Conservation (phyloP, 352 stramenopile species). For the Phytophthora pluvialis region DNA sequence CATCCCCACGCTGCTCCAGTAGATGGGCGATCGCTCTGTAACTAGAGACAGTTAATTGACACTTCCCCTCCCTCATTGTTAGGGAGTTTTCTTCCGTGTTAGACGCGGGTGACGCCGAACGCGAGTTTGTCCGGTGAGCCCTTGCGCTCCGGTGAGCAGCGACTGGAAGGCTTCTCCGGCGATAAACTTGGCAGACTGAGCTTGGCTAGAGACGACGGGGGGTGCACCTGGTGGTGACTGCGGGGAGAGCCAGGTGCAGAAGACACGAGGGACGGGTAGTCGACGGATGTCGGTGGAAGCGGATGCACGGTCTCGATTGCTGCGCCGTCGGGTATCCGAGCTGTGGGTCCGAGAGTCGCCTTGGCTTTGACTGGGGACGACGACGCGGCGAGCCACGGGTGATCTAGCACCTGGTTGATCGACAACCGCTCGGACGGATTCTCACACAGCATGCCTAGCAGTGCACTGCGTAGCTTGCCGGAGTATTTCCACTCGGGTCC, state of each 20-base stretch:
- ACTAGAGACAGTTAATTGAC: constrained; percentile 3
- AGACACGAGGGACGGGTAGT: background rate
- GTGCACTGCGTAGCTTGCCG: constrained; percentile 40
- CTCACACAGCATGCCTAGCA: constrained; percentile 54
- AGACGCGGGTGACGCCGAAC: constrained; percentile 25
- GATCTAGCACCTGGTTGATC: constrained; percentile 53
- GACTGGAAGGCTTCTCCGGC: constrained; percentile 50
- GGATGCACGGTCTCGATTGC: constrained; percentile 6
- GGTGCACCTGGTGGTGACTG: constrained; percentile 12
- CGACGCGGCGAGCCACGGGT: constrained; percentile 50
- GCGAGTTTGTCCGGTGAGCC: constrained; percentile 15
- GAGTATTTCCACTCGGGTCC: constrained; percentile 59
- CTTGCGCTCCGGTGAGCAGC: constrained; percentile 45
- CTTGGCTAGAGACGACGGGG: constrained; percentile 25
- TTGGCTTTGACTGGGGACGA: constrained; percentile 30
- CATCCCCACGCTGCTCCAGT: constrained; percentile 49
- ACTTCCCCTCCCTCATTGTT: background rate
- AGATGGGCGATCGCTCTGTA: constrained; percentile 9
- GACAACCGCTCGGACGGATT: constrained; percentile 46
- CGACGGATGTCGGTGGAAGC: background rate
- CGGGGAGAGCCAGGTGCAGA: constrained; percentile 19
- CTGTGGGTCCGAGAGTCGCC: constrained; percentile 1
- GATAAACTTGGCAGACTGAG: constrained; percentile 65
- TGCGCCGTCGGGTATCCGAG: constrained; percentile 3
- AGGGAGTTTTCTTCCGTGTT: background rate